Base-by-base conservation (phyloP, 805 yeast genomes). In the Barnettozyma populi region DNA sequence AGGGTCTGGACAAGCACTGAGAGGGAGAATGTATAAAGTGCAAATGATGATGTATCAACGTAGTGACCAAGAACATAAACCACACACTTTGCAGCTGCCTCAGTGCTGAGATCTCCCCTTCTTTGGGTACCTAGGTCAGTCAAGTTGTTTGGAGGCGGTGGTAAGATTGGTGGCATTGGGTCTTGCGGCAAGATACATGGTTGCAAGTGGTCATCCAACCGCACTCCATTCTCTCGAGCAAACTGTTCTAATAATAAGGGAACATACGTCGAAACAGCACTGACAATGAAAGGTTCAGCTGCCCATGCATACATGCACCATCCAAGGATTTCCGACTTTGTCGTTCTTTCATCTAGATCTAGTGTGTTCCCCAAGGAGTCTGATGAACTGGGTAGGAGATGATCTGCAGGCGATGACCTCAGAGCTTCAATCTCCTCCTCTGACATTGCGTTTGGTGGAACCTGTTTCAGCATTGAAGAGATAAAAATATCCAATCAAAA, bases 201-300 rank as follows among this genome's bases (percentile, higher is more conserved):
- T 11, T 75, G 68, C 2, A 75, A 49, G 52, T 78, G 84, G 60
- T 86, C 89, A 36, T 70, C 69, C 6, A 75, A 65, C 48, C 73
- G 60, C 8, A 86, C 92, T 23, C 89, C 92, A 59, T 82, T 85
- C 39, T 75, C 78, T 20, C 90, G 71, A 0, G 90, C 95, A 50
- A 82, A 73, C 55, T 82, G 84, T 52, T 86, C 90, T 27, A 86
- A 65, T 7, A 86, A 62, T 16, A 86, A 64, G 0, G 94, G 94
- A 6, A 86, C 83, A 61, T 84, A 86, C 0, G 92, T 84, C 0
- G 90, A 84, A 6, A 86, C 84, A 2, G 85, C 90, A 36, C 87
- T 80, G 7, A 86, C 94, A 4, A 84, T 75, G 59, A 85, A 86
- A 0, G 94, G 94, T 61, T 86, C 95, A 19, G 86, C 79, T 1